Percentiles rank a stretch among this genome's conserved stretches.
Evolutionary conservation across 176 grass and related monocot species (phyloP).

Genomic region (Areca catechu): DNA sequence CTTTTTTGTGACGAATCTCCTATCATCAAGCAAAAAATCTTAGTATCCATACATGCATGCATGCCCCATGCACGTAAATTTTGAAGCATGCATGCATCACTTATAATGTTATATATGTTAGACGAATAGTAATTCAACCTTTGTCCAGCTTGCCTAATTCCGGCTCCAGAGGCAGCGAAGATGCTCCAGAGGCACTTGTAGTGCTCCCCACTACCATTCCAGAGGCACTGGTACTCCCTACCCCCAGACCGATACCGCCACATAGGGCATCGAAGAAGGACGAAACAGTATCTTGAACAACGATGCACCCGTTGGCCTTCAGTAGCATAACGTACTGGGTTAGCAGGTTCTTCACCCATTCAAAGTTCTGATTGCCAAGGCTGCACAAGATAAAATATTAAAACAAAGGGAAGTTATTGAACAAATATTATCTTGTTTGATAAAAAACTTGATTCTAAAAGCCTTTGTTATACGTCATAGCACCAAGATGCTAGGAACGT

Average conservation of each 20-base stretch:
- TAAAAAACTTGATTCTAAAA: too few relatives aligned
- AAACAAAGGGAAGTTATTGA: background rate
- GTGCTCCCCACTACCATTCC: too few relatives aligned
- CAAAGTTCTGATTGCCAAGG: conserved; percentile 12
- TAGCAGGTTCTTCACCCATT: conserved; percentile 21
- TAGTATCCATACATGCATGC: background rate
- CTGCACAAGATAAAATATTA: conserved; percentile 4
- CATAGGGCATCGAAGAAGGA: conserved; percentile 23
- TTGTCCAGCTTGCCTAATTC: background rate
- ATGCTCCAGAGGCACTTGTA: too few relatives aligned
- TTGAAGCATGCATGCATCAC: background rate
- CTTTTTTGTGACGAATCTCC: too few relatives aligned
- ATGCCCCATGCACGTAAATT: background rate
- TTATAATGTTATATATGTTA: too few relatives aligned
- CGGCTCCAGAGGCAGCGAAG: too few relatives aligned
- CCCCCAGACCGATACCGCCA: background rate
- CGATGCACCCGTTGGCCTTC: conserved; percentile 7
- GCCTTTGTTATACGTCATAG: background rate
- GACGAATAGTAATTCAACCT: too few relatives aligned
- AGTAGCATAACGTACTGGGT: conserved; percentile 13
- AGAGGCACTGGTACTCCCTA: background rate
- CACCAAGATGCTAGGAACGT: too few relatives aligned
- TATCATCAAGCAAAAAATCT: background rate
- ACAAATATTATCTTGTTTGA: too few relatives aligned
- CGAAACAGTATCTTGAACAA: conserved; percentile 10